Base-by-base conservation (phyloP, 2,329 filamentous ascomycete genomes). In the Periconia macrospinosa region DNA sequence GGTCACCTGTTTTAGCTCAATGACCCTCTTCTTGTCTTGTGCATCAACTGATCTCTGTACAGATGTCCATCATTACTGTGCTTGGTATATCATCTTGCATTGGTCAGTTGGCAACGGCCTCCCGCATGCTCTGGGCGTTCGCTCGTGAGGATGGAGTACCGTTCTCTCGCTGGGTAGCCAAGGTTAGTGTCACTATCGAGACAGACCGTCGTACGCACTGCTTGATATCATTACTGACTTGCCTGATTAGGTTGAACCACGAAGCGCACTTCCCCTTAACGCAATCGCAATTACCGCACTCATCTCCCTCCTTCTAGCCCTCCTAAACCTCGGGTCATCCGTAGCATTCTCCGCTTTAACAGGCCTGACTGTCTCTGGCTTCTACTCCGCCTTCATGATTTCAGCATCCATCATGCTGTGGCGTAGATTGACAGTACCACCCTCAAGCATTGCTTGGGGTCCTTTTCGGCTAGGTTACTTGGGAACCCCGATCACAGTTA, bases 181-280 rank as follows among this genome's bases (percentile, higher is more conserved):
- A 56, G 35, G 57, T 60, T 43, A 51, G 27, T 27, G 23, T 27
- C 23, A 9, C 11, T 7, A 18, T 18, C 41, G n/a, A 42, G 41
- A 18, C 3, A 41, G 10, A 41, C 10, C 10, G 5, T 11, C 3
- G 37, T 41, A 41, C 15, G 20, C 13, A 40, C 53, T 14, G 44
- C 47, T 35, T 19, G 30, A n/a, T 19, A 37, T 17, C 11, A 18
- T 30, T 19, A n/a, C 30, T 17, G 52, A 19, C 14, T 17, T 44
- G 35, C 62, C 8, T 68, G 69, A 10, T 57, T 48, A 40, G 43
- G 37, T 55, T 23, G 44, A 50, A 27, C 18, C 56, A 33, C 15
- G 35, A 23, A 6, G 7, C 33, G 18, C 45, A 15, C 30, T 57
- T 5, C 77, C 78, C 1, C 65, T 79, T 19, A 78, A 78, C 57